Conservation (phyloP, 2,329 filamentous ascomycete genomes). For the Fusarium chuoi region DNA sequence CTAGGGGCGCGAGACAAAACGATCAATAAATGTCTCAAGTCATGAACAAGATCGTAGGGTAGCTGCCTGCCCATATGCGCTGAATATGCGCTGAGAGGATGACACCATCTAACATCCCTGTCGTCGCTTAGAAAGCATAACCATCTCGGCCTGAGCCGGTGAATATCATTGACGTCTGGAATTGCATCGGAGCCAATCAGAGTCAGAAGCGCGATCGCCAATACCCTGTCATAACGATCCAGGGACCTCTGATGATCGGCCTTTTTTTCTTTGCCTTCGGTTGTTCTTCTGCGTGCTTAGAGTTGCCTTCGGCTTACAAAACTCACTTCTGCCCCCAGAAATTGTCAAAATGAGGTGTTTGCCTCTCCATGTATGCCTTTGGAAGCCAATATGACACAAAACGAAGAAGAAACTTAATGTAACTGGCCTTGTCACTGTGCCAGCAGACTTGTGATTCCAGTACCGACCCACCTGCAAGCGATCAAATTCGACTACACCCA, state of each 20-base stretch:
- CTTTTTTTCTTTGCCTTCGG: not conserved
- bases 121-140: conserved; percentile 7
- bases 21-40: not conserved
- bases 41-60: not conserved
- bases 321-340: not conserved
- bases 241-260: conserved; percentile 27
- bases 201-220: not conserved
- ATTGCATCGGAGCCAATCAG: conserved; percentile 27
- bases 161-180: conserved; percentile 39
- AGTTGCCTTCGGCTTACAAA: not conserved
- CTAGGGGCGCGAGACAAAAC: too few species aligned
- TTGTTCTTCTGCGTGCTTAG: conserved; percentile 4
- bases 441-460: conserved; percentile 24
- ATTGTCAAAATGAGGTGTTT: not conserved
- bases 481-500: conserved; percentile 36
- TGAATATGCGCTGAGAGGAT: conserved; percentile 1
- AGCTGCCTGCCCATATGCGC: not conserved
- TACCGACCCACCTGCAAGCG: conserved; percentile 27
- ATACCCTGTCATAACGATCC: conserved; percentile 5
- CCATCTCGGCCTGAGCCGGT: conserved; percentile 7
- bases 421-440: not conserved
- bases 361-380: not conserved
- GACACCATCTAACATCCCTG: conserved; percentile 39
- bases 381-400: not conserved
- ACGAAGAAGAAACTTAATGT: not conserved